Percentiles rank a stretch among this genome's conserved stretches.
phyloP scores from a whole-genome alignment of 2,329 filamentous ascomycete genomes.

The Cladosporium sp. region DNA sequence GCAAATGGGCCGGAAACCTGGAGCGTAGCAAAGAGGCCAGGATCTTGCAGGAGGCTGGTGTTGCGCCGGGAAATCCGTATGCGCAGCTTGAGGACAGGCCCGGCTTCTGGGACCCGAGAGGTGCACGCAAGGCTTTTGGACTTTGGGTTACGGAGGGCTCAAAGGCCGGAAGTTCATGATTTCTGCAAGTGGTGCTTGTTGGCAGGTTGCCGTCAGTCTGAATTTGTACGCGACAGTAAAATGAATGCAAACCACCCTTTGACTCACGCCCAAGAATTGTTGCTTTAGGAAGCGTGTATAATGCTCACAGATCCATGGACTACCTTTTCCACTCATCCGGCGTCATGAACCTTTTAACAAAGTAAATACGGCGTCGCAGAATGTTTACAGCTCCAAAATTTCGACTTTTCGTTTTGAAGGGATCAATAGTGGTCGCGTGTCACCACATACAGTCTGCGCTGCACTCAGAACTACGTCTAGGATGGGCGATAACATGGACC shows the following conservation, averaged over 20 bases:
- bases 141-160: slow-evolving; percentile 62
- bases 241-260: background rate
- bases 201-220: background rate
- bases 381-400: background rate
- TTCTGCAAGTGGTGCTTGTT: background rate
- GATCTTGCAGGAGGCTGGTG: slow-evolving; percentile 61
- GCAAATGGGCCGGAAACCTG: slow-evolving; percentile 78
- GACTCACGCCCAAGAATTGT: background rate
- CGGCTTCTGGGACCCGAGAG: slow-evolving; percentile 83
- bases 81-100: slow-evolving; percentile 73
- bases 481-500: too few relatives aligned
- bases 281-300: background rate
- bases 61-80: slow-evolving; percentile 80
- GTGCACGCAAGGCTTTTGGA: slow-evolving; percentile 72
- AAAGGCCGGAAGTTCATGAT: slow-evolving; percentile 4
- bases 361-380: background rate
- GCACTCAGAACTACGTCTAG: background rate
- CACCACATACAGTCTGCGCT: background rate
- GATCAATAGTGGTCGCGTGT: background rate
- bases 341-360: background rate
- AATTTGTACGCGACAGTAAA: background rate
- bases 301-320: background rate
- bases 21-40: slow-evolving; percentile 63
- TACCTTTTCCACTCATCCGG: background rate
- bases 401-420: too few relatives aligned